phyloP scores from a whole-genome alignment of 371 early-diverging fungal genomes.

The Mortierella sp. region DNA sequence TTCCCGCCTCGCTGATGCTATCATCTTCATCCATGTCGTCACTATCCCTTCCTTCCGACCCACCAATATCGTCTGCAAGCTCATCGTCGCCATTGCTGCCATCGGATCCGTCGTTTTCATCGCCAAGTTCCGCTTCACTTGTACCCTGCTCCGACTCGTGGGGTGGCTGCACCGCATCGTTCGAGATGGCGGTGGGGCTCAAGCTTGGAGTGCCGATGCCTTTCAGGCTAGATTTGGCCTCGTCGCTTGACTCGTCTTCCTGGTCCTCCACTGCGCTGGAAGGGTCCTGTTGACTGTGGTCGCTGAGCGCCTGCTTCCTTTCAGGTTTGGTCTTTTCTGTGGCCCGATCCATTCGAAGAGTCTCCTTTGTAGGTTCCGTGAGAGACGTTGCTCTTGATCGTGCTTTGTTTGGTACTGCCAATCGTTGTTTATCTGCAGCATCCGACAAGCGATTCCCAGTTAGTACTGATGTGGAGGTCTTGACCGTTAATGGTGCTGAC shows the following conservation, averaged over 20 bases:
- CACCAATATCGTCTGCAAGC: conserved; percentile 14
- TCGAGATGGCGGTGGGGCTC: too few relatives aligned
- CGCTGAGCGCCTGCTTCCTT: conserved; percentile 13
- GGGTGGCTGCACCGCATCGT: not conserved
- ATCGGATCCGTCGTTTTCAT: conserved; percentile 22
- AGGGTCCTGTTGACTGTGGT: conserved; percentile 8
- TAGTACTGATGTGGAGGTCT: not conserved
- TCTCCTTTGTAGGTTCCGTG: conserved; percentile 10
- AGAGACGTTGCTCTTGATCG: conserved; percentile 33
- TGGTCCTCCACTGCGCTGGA: conserved; percentile 15
- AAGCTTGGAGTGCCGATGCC: not conserved
- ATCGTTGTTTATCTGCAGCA: conserved; percentile 5
- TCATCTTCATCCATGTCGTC: conserved; percentile 48
- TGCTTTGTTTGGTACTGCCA: conserved; percentile 8
- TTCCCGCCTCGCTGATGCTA: conserved; percentile 37
- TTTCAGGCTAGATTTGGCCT: too few relatives aligned
- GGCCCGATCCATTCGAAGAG: not conserved
- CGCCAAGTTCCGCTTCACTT: conserved; percentile 14
- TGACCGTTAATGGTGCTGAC: conserved; percentile 5
- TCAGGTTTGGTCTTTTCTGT: not conserved
- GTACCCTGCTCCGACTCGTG: not conserved
- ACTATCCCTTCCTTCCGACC: conserved; percentile 33
- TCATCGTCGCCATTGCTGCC: conserved; percentile 44
- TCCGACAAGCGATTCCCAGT: conserved; percentile 13
- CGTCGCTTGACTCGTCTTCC: conserved; percentile 35